Base-by-base conservation (phyloP, 345 rosid species). In the Melaleuca quinquenervia region DNA sequence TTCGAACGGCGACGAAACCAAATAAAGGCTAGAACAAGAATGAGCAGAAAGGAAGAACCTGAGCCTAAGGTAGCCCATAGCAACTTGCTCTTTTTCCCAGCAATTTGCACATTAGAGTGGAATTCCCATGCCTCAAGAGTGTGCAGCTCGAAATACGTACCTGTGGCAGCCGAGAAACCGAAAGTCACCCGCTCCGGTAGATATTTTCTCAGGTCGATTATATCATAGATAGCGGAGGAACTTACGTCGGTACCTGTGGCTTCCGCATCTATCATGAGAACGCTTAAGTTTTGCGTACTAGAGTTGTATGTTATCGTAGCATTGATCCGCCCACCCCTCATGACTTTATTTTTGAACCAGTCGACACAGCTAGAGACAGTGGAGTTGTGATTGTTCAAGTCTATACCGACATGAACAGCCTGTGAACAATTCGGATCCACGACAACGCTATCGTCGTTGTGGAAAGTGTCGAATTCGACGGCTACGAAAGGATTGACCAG, bases 161-260 rank as follows among this genome's bases (percentile, higher is more conserved):
- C 86, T 13, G 52, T 89, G 50, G 50, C 1, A 13, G 85, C 83
- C 18, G 89, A 89, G 84, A 89, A 89, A 45, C 89, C 90, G 50
- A 89, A 74, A 64, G 64, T 76, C 6, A 87, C 88, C 86, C 74
- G 84, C 48, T 84, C 85, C 29, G 87, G 86, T 12, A 87, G 18
- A 36, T 62, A 10, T 3, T 41, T 20, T 4, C 5, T 6, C 13
- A 88, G 4, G 74, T 88, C 82, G 45, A 88, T 29, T 10, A 15
- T 56, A 22, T 82, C 1, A 56, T 82, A 2, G n/a, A 82, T 13
- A 1, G 9, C 21, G 11, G 70, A 12, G 48, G 56, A 5, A 0
- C 5, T 27, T 14, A 44, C 56, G 22, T 11, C 0, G 50, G 52
- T 3, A 14, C 6, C 1, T n/a, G 21, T 24, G 21, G 51, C 14